phyloP scores from a whole-genome alignment of 1,284 basidiomycete species.

The Irpex lacteus region DNA sequence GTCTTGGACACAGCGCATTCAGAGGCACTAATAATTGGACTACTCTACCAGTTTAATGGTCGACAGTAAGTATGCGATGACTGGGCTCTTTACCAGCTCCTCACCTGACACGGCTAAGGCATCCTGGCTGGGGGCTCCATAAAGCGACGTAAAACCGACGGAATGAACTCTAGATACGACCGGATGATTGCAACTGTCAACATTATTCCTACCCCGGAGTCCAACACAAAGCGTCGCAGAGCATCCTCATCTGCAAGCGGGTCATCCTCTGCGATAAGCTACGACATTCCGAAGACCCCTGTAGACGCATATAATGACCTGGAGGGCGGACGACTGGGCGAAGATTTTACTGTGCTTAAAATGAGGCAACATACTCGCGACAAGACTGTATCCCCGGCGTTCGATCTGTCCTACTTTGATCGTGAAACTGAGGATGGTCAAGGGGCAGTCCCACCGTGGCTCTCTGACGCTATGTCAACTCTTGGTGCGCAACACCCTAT shows the following conservation, averaged over 20 bases:
- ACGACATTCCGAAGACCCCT: slow-evolving; percentile 40
- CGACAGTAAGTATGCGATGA: background rate
- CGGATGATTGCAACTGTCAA: slow-evolving; percentile 61
- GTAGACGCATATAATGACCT: slow-evolving; percentile 37
- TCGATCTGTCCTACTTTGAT: background rate
- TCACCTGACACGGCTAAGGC: background rate
- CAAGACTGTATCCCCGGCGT: background rate
- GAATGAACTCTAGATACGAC: slow-evolving; percentile 61
- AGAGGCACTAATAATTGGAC: background rate
- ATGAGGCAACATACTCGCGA: slow-evolving; percentile 21
- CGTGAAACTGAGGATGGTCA: background rate
- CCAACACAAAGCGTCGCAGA: slow-evolving; percentile 23
- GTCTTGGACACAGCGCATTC: no score
- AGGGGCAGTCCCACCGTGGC: slow-evolving; percentile 42
- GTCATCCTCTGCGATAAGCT: slow-evolving; percentile 45
- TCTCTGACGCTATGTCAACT: slow-evolving; percentile 39
- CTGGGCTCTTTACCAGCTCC: background rate
- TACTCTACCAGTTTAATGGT: background rate
- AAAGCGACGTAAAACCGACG: slow-evolving; percentile 47
- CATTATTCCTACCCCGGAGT: slow-evolving; percentile 29
- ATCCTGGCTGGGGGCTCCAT: slow-evolving; percentile 5
- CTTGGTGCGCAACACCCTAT: slow-evolving; percentile 44
- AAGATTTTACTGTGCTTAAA: slow-evolving; percentile 44
- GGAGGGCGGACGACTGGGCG: slow-evolving; percentile 32
- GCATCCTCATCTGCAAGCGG: slow-evolving; percentile 34